phyloP scores from a whole-genome alignment of 495 filamentous ascomycete species.

The Cryomyces minteri region DNA sequence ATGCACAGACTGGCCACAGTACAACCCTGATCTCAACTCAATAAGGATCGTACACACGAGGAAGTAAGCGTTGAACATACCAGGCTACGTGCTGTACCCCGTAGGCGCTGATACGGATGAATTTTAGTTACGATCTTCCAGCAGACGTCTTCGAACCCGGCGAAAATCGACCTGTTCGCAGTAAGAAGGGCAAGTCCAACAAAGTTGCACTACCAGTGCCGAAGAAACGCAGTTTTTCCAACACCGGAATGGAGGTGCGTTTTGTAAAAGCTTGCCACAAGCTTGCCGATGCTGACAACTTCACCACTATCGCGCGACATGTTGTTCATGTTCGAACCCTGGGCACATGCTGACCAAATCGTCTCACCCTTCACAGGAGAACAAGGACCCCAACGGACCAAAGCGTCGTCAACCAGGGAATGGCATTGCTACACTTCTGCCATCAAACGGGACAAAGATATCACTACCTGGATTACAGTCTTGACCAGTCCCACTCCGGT shows the following conservation, averaged over 20 bases:
- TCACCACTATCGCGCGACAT: too few species aligned
- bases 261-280: too few species aligned
- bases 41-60: constrained; percentile 55
- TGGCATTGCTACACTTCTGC: not conserved
- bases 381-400: not conserved
- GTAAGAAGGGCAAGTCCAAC: constrained; percentile 16
- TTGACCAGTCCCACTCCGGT: too few species aligned
- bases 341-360: not conserved
- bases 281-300: too few species aligned
- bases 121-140: constrained; percentile 59
- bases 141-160: constrained; percentile 74
- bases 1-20: constrained; percentile 48
- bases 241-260: constrained; percentile 20
- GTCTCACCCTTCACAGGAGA: not conserved
- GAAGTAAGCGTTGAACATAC: constrained; percentile 30
- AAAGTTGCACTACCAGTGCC: constrained; percentile 4
- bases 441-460: too few species aligned
- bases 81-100: not conserved
- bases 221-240: constrained; percentile 18
- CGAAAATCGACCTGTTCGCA: constrained; percentile 29
- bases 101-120: constrained; percentile 4
- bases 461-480: too few species aligned
- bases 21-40: constrained; percentile 42
- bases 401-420: constrained; percentile 2
- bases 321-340: too few species aligned